Base-by-base conservation (phyloP, 2,329 filamentous ascomycete genomes). In the Neonectria hederae region DNA sequence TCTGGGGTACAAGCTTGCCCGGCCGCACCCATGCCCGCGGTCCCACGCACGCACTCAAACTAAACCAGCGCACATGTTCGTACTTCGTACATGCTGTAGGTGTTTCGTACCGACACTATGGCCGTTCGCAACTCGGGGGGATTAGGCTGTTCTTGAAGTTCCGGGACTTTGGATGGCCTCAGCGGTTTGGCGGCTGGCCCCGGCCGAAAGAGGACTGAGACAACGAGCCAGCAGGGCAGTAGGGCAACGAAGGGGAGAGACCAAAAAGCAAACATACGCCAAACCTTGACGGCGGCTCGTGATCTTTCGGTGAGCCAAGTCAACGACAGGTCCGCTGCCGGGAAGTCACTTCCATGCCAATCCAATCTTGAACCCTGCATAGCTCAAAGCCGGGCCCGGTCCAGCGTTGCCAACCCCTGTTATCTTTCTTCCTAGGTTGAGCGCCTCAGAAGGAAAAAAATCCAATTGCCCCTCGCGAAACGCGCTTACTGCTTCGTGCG, bases 381-480 rank as follows among this genome's bases (percentile, higher is more conserved):
- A 32, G 30, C n/a, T n/a, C 4, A 4, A 30, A 51, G 48, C 26
- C 48, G n/a, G 26, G n/a, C n/a, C 48, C 48, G n/a, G 30, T 32
- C 48, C 28, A 51, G 14, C 48, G 26, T 38, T 38, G 9, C 14
- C 38, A 28, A 63, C 40, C 61, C 61, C 61, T 63, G 61, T 8
- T 13, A 13, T 21, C 48, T 28, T 7, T 28, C 24, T n/a, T 28
- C 51, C 24, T 19, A 35, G 40, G 49, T 49, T 21, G 35, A 62
- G 32, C 53, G 53, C 59, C 53, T 52, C 53, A 21, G 42, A 14
- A 26, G 49, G 32, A 21, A 58, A 21, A 26, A 21, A 26, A 6
- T 14, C n/a, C 45, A 58, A 54, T 24, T 63, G 49, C 32, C 45
- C 40, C 43, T 59, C 61, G 55, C 61, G 14, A 63, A 51, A 54